Base-by-base conservation (phyloP, 2,329 filamentous ascomycete species). In the Hypocreales sp. region DNA sequence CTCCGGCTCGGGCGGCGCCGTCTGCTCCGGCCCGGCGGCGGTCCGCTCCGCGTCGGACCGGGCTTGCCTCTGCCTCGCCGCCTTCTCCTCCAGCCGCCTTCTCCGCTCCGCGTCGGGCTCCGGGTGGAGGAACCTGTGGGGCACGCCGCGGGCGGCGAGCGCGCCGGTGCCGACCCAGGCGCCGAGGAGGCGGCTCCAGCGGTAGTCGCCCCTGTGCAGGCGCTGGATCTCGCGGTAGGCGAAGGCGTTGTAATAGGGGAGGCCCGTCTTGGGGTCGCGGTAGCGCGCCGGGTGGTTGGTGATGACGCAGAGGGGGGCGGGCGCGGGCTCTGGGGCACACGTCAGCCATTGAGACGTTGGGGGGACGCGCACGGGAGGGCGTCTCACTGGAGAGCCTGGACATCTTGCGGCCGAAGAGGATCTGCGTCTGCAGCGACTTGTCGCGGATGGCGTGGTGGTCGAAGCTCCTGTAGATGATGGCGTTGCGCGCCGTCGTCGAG, bases 141-240 rank as follows among this genome's bases (percentile, higher is more conserved):
- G 87, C 15, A 93, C 86, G 6, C 84, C 86, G 21, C 62, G 64
- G 7, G 79, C 80, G 0, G 81, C 71, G 40, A 53, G 58, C 46
- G 58, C 60, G 36, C 58, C 63, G 37, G 64, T 67, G 1, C 87
- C 87, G 5, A 87, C 76, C 67, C 86, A 98, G 11, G 77, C 80
- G 5, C 81, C 84, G 17, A 92, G 53, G 39, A 90, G 61, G 17
- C 62, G 63, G 47, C 84, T 92, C 80, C 82, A 98, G 31, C 70
- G 70, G 48, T 84, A 86, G 24, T 81, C 73, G 23, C 82, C 79
- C 2, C 61, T 67, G 28, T 71, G 56, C 10, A 92, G 64, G 30
- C 76, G 71, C 42, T 81, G 77, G 24, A 95, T 78, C 48, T 92
- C 75, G 40, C 72, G 72, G 54, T 84, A 94, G 0, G 84, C 86